A percentile compares a stretch with the other conserved stretches of the same genome.
These are phyloP conservation scores for Colletotrichum incanum DNA, from an alignment of 2,329 filamentous ascomycete genomes.

Conservation along the genomic window DNA sequence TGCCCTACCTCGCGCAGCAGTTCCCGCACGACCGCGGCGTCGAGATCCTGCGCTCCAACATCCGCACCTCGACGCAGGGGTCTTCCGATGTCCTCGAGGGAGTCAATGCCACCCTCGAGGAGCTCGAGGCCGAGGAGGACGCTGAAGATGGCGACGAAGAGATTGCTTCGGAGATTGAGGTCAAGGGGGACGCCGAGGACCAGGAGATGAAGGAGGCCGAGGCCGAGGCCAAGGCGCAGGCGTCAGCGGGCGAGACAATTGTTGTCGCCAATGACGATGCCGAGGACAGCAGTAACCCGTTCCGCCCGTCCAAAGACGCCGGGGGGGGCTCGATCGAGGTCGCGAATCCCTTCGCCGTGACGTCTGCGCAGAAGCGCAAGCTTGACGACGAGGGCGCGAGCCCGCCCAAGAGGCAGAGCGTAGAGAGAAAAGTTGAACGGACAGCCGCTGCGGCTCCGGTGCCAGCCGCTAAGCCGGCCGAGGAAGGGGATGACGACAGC, in stretches of 20 bases:
- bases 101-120: constrained; percentile 44
- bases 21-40: constrained; percentile 76
- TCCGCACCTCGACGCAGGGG: constrained; percentile 58
- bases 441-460: constrained; percentile 17
- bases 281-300: constrained; percentile 52
- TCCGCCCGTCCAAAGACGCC: constrained; percentile 47
- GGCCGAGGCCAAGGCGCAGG: background rate
- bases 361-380: constrained; percentile 59
- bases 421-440: constrained; percentile 33
- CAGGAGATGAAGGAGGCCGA: constrained; percentile 49
- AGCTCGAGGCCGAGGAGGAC: constrained; percentile 54
- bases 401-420: constrained; percentile 47
- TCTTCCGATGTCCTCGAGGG: constrained; percentile 29
- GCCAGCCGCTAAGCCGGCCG: constrained; percentile 42
- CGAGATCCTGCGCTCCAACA: constrained; percentile 78
- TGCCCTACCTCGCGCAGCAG: constrained; percentile 82
- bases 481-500: constrained; percentile 60
- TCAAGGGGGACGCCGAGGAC: constrained; percentile 55
- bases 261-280: constrained; percentile 26
- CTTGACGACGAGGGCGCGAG: constrained; percentile 50
- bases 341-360: constrained; percentile 28
- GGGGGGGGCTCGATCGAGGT: constrained; percentile 43
- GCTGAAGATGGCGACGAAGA: constrained; percentile 65
- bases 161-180: constrained; percentile 51
- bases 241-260: constrained; percentile 6